Evolutionary conservation across 257 asterid genomes (phyloP).

Genomic region (Solanum virginianum): DNA sequence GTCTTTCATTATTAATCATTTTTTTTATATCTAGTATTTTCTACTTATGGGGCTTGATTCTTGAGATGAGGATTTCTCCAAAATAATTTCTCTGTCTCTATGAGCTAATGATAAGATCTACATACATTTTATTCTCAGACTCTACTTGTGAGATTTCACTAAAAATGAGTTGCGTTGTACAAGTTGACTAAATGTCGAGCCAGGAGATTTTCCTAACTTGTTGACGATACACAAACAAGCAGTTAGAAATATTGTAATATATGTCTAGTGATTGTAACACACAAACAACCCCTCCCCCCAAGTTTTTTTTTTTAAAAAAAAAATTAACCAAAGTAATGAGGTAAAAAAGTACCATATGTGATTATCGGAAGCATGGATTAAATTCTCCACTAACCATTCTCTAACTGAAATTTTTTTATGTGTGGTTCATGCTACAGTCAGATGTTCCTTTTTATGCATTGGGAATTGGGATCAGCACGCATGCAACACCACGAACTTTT

Average conservation of each 20-base stretch:
- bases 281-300: neutral
- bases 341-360: too few relatives aligned
- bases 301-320: too few relatives aligned
- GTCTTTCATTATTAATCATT: too few relatives aligned
- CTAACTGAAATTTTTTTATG: neutral
- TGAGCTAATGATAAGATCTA: too few relatives aligned
- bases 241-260: too few relatives aligned
- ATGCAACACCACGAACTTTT: neutral
- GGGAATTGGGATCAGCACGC: neutral
- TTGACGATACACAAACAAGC: too few relatives aligned
- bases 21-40: too few relatives aligned
- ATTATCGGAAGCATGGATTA: neutral
- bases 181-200: neutral
- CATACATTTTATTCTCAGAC: too few relatives aligned
- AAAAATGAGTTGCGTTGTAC: too few relatives aligned
- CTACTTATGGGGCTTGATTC: fast-evolving
- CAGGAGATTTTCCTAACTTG: neutral
- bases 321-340: too few relatives aligned
- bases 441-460: neutral
- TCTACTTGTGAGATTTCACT: too few relatives aligned
- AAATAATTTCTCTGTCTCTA: too few relatives aligned
- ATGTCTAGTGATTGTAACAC: neutral
- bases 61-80: fast-evolving
- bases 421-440: neutral
- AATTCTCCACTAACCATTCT: neutral